These are phyloP conservation scores for Epithele typhae DNA, from an alignment of 768 basidiomycete genomes.

Conservation along the genomic window DNA sequence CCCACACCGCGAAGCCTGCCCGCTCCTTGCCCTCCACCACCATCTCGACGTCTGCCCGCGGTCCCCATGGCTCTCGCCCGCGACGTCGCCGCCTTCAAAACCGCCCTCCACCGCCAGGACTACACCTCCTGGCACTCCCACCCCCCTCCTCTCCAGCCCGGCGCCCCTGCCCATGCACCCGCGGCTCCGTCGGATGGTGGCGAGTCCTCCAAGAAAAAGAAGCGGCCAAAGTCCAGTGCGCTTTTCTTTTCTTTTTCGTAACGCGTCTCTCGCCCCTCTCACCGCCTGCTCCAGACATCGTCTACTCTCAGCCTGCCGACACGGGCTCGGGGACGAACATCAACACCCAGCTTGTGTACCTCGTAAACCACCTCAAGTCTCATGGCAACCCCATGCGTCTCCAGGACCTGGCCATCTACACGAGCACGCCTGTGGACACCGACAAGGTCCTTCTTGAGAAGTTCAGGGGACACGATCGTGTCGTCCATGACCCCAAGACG, in stretches of 20 bases:
- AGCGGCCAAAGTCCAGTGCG: conserved; percentile 61
- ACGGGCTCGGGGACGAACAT: conserved; percentile 77
- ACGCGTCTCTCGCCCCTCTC: conserved; percentile 16
- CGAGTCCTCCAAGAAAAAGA: conserved; percentile 44
- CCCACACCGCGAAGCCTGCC: conserved; percentile 1
- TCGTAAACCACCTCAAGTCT: conserved; percentile 81
- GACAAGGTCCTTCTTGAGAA: conserved; percentile 71
- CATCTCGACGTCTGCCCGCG: not conserved
- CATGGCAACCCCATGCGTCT: conserved; percentile 65
- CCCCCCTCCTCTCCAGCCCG: conserved; percentile 36
- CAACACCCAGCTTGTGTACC: conserved; percentile 85
- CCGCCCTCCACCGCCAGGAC: conserved; percentile 57
- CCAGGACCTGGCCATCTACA: conserved; percentile 82
- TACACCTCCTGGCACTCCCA: conserved; percentile 76
- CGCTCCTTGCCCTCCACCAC: not conserved
- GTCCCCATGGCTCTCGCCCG: conserved; percentile 61
- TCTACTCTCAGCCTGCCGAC: conserved; percentile 86
- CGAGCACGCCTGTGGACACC: conserved; percentile 71
- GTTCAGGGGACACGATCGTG: conserved; percentile 77
- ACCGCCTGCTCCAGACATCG: conserved; percentile 47
- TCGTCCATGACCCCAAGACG: conserved; percentile 78
- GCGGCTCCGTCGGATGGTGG: conserved; percentile 38
- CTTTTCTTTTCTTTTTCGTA: conserved; percentile 20
- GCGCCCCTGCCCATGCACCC: conserved; percentile 17
- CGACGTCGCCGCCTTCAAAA: conserved; percentile 71